phyloP scores from a whole-genome alignment of 2,329 filamentous ascomycete species.

The Diaporthe caulivora region DNA sequence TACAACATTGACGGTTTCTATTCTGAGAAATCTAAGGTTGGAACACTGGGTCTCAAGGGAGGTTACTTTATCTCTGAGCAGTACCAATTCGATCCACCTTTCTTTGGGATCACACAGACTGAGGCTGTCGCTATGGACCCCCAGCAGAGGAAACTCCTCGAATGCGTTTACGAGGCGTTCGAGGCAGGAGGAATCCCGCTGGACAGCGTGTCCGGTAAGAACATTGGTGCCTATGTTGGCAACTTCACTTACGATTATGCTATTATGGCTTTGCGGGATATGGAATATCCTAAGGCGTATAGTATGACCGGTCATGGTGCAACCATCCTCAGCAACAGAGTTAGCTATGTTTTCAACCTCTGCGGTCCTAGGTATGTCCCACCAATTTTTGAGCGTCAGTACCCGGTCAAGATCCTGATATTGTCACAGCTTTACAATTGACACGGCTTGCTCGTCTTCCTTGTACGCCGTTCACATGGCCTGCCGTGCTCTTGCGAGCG shows the following conservation, averaged over 20 bases:
- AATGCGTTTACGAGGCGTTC: slow-evolving; percentile 74
- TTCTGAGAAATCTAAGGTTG: slow-evolving; percentile 34
- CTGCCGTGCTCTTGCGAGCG: background rate
- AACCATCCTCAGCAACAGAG: slow-evolving; percentile 52
- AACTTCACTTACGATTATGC: slow-evolving; percentile 49
- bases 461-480: slow-evolving; percentile 48
- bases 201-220: slow-evolving; percentile 45
- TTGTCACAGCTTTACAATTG: slow-evolving; percentile 51
- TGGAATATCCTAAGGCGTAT: slow-evolving; percentile 14
- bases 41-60: slow-evolving; percentile 8
- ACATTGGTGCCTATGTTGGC: slow-evolving; percentile 50
- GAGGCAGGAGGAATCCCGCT: slow-evolving; percentile 57
- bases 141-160: slow-evolving; percentile 73
- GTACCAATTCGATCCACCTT: slow-evolving; percentile 49
- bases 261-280: slow-evolving; percentile 41
- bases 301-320: slow-evolving; percentile 49
- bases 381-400: slow-evolving; percentile 56
- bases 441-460: slow-evolving; percentile 60
- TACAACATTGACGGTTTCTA: slow-evolving; percentile 21
- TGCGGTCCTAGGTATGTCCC: slow-evolving; percentile 50
- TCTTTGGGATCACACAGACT: slow-evolving; percentile 77
- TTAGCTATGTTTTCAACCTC: slow-evolving; percentile 50
- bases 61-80: slow-evolving; percentile 16
- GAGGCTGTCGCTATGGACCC: slow-evolving; percentile 76
- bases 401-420: slow-evolving; percentile 52